Evolutionary conservation across 2,329 filamentous ascomycete genomes (phyloP), one percentile per base, ranked within the genome.

Genomic region (Botrytis elliptica): DNA sequence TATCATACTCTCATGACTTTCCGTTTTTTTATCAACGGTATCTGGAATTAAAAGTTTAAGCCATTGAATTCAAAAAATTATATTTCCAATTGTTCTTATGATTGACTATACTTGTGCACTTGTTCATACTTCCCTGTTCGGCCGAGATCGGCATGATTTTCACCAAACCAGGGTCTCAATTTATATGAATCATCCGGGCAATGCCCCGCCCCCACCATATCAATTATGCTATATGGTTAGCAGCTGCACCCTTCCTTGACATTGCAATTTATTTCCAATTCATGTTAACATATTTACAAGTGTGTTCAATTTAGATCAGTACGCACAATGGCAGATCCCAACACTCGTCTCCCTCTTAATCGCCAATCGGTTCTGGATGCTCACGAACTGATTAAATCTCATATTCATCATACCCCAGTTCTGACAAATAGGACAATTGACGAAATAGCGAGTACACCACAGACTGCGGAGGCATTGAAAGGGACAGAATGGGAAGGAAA

Each of bases 381-480:
- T 6, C 91, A 94, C 84, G 83, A 85, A 65, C 86, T 93, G 69
- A 94, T 98, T 81, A 86, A 88, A 79, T 86, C 88, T 1, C 89
- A 93, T 84, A 88, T 98, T 81, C 93, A 98, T 85, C 87, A 85
- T 78, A 98, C 95, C 12, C 94, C 95, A 3, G 89, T 97, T 42
- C 85, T 95, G 14, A 97, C 94, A 73, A 94, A 91, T 83, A 86
- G 86, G 33, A 95, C 93, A 0, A 87, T 98, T 74, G 89, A 92
- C 78, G 82, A 80, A 20, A 85, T 98, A 75, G 94, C 94, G 25
- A 97, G 93, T 3, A 91, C 88, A 36, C 89, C 92, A 12, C 90
- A 92, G 76, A 82, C 86, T 0, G 71, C 83, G 3, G 84, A 85
- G 6, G 85, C 87, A 7, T 84, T 92, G 0, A 79, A 82, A 63